A percentile compares a stretch with the other conserved stretches of the same genome.
Evolutionary conservation across 768 basidiomycete genomes (phyloP).

Genomic region (Sistotremastrum niveocremeum): DNA sequence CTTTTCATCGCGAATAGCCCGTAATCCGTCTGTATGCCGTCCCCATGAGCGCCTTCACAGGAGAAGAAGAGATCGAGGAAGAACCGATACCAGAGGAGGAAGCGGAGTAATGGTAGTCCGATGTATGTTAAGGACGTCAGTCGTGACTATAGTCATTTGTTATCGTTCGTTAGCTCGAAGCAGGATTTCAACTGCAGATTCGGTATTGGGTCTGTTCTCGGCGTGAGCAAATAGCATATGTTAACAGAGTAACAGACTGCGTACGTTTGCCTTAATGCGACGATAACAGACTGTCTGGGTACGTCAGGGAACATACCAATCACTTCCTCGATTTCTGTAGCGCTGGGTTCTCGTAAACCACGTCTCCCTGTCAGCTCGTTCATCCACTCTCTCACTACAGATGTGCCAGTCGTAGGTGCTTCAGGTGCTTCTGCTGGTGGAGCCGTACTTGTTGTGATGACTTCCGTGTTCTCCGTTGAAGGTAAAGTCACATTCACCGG

Average conservation of each 20-base stretch:
- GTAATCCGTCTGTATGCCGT: slow-evolving; percentile 90
- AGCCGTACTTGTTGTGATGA: slow-evolving; percentile 47
- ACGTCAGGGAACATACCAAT: slow-evolving; percentile 77
- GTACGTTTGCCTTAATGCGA: slow-evolving; percentile 73
- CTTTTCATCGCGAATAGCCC: slow-evolving; percentile 37
- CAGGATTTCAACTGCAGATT: slow-evolving; percentile 71
- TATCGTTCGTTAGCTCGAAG: slow-evolving; percentile 31
- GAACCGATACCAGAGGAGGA: slow-evolving; percentile 29
- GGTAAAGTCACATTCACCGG: slow-evolving; percentile 9
- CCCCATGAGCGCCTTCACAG: slow-evolving; percentile 76
- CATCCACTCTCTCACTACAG: slow-evolving; percentile 68
- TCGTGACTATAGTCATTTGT: too few species aligned
- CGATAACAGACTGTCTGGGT: slow-evolving; percentile 56
- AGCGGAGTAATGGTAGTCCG: slow-evolving; percentile 17
- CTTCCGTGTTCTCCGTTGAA: slow-evolving; percentile 35
- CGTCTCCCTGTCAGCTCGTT: slow-evolving; percentile 60
- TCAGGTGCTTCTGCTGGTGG: slow-evolving; percentile 14
- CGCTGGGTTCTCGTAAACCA: slow-evolving; percentile 56
- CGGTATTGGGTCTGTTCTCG: slow-evolving; percentile 50
- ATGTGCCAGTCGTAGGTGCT: slow-evolving; percentile 21
- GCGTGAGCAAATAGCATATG: slow-evolving; percentile 6
- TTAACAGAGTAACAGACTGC: slow-evolving; percentile 8
- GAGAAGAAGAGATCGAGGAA: slow-evolving; percentile 57
- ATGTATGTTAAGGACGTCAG: not conserved
- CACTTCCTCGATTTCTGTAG: slow-evolving; percentile 62